A percentile compares a stretch with the other conserved stretches of the same genome.
Conservation (phyloP, 2,329 filamentous ascomycete species). For the Zasmidium cellare region DNA sequence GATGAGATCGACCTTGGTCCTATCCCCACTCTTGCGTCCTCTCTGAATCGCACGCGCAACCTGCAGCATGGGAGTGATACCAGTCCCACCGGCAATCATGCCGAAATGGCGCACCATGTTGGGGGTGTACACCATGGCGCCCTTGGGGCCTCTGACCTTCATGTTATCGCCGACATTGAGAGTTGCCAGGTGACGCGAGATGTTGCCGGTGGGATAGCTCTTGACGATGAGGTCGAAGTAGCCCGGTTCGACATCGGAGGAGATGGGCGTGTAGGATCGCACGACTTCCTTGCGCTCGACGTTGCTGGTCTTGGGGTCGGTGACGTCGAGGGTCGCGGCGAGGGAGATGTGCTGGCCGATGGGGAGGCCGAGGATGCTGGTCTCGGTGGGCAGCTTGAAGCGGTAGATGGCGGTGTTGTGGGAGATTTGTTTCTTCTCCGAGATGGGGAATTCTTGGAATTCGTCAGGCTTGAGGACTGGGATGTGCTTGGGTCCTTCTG, state of each 20-base stretch:
- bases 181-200: constrained; percentile 86
- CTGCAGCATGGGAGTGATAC: constrained; percentile 98
- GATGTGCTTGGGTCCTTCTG: constrained; percentile 60
- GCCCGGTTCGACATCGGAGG: constrained; percentile 82
- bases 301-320: constrained; percentile 60
- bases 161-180: constrained; percentile 83
- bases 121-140: constrained; percentile 94
- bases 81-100: constrained; percentile 97
- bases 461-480: constrained; percentile 82
- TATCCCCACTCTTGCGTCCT: constrained; percentile 56
- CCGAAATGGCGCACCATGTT: constrained; percentile 97
- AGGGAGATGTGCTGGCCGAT: constrained; percentile 99
- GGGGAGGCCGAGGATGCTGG: constrained; percentile 86
- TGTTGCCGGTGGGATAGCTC: constrained; percentile 95
- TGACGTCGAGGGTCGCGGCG: constrained; percentile 75
- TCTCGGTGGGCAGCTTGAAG: constrained; percentile 77
- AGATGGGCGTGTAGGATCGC: constrained; percentile 89
- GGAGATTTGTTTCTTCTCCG: constrained; percentile 92
- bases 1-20: constrained; percentile 87
- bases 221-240: constrained; percentile 98
- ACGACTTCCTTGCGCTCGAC: constrained; percentile 79
- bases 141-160: constrained; percentile 91
- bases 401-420: constrained; percentile 99
- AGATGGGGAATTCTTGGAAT: constrained; percentile 90
- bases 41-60: constrained; percentile 79